Evolutionary conservation across 371 early-diverging fungal species (phyloP).

Genomic region (Blyttiomyces sp.): DNA sequence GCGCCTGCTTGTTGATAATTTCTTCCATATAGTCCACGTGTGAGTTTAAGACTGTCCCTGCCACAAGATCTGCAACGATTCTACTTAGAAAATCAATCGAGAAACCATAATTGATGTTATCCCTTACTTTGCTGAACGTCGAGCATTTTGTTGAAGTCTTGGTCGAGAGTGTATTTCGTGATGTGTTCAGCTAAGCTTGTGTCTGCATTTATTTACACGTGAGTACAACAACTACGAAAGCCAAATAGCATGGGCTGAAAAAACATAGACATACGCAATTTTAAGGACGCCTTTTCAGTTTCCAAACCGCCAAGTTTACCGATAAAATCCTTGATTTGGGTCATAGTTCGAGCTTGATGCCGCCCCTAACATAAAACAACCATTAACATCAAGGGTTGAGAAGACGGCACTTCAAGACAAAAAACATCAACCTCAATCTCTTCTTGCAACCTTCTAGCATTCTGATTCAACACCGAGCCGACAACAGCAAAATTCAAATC

Average conservation of each 20-base stretch:
- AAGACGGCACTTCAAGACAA: too few species aligned
- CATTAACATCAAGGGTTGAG: too few species aligned
- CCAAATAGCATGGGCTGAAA: not conserved
- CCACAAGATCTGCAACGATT: constrained; percentile 63
- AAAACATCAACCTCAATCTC: constrained; percentile 72
- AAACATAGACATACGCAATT: constrained; percentile 56
- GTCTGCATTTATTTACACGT: too few species aligned
- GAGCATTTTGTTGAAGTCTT: constrained; percentile 73
- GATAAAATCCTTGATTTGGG: constrained; percentile 87
- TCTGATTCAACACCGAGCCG: constrained; percentile 71
- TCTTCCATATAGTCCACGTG: constrained; percentile 76
- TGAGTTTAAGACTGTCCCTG: constrained; percentile 63
- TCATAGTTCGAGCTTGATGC: constrained; percentile 82
- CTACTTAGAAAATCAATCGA: not conserved
- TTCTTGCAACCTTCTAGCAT: constrained; percentile 78
- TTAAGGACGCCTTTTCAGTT: constrained; percentile 77
- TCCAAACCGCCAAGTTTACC: constrained; percentile 77
- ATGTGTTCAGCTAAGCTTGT: constrained; percentile 82
- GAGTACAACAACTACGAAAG: not conserved
- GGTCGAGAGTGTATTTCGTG: constrained; percentile 68
- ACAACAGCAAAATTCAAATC: constrained; percentile 89
- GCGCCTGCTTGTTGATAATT: constrained; percentile 70
- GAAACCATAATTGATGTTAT: not conserved
- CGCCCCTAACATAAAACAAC: constrained; percentile 49
- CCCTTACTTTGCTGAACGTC: constrained; percentile 88